Percentiles rank a stretch among this genome's conserved stretches.
Conservation (phyloP, 306 rosid species). For the Begonia peltatifolia region DNA sequence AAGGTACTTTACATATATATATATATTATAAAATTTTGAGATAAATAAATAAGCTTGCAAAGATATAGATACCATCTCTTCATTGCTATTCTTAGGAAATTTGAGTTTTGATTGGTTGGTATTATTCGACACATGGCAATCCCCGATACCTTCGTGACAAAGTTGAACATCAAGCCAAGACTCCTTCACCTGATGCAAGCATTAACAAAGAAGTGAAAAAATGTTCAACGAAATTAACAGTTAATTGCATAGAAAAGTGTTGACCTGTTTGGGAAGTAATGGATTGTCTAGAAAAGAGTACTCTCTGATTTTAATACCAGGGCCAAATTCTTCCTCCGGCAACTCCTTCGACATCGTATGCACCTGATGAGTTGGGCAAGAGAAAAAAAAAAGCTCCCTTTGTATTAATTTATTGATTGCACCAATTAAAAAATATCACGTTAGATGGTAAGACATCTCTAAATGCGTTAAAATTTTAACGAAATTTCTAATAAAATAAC, state of each 20-base stretch:
- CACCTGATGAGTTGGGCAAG: conserved; percentile 30
- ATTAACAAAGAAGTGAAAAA: background rate
- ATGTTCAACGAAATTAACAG: too few relatives aligned
- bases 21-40: too few relatives aligned
- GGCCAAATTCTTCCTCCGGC: conserved; percentile 79
- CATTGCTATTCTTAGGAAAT: conserved; percentile 79
- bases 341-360: conserved; percentile 61
- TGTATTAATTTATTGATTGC: too few relatives aligned
- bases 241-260: background rate
- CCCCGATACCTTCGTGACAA: conserved; percentile 50
- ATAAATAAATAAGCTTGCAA: too few relatives aligned
- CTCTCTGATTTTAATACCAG: conserved; percentile 59
- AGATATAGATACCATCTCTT: conserved; percentile 56
- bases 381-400: background rate
- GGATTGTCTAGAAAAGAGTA: conserved; percentile 87
- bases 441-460: too few relatives aligned
- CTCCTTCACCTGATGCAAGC: conserved; percentile 51
- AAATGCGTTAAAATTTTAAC: too few relatives aligned
- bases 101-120: conserved; percentile 38
- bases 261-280: conserved; percentile 54
- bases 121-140: conserved; percentile 40
- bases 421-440: too few relatives aligned
- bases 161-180: conserved; percentile 89
- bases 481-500: too few relatives aligned
- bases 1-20: too few relatives aligned